A percentile compares a stretch with the other conserved stretches of the same genome.
phyloP scores from a whole-genome alignment of 768 basidiomycete species.

The Lactarius indigo region DNA sequence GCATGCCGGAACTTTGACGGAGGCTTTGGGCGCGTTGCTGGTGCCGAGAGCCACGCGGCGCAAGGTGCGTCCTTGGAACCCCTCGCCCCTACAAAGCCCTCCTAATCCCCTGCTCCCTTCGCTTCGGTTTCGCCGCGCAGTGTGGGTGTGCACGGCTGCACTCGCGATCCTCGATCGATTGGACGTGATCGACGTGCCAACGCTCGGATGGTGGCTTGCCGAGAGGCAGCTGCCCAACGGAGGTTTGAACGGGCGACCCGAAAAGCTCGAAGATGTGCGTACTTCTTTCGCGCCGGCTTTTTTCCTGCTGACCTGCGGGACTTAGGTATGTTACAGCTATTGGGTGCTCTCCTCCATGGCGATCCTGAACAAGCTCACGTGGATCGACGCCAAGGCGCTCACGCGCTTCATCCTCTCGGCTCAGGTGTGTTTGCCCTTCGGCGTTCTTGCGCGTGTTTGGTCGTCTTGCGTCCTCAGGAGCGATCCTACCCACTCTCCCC shows the following conservation, averaged over 20 bases:
- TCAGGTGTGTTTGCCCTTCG: constrained; percentile 49
- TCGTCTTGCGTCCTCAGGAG: neutral
- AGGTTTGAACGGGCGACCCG: constrained; percentile 94
- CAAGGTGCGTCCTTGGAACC: constrained; percentile 54
- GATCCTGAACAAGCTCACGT: constrained; percentile 75
- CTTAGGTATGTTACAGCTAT: constrained; percentile 93
- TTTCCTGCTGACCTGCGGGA: neutral
- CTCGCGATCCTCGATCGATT: constrained; percentile 83
- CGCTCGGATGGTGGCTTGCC: constrained; percentile 87
- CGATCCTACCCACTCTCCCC: too few relatives aligned
- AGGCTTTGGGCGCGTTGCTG: constrained; percentile 79
- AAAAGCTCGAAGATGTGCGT: constrained; percentile 92
- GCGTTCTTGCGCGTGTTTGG: neutral
- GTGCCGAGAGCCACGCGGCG: constrained; percentile 90
- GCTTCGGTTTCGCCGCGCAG: constrained; percentile 42
- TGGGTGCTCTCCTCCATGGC: constrained; percentile 91
- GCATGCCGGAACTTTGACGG: constrained; percentile 93
- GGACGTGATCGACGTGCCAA: constrained; percentile 75
- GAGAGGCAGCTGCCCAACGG: constrained; percentile 93
- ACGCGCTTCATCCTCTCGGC: constrained; percentile 81
- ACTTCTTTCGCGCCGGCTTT: too few relatives aligned
- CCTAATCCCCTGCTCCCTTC: too few relatives aligned
- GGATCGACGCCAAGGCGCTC: constrained; percentile 85
- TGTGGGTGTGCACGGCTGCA: constrained; percentile 85
- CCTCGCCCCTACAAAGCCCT: too few relatives aligned